Evolutionary conservation across 2,329 filamentous ascomycete species (phyloP).

Genomic region (Paecilomyces fulvus): DNA sequence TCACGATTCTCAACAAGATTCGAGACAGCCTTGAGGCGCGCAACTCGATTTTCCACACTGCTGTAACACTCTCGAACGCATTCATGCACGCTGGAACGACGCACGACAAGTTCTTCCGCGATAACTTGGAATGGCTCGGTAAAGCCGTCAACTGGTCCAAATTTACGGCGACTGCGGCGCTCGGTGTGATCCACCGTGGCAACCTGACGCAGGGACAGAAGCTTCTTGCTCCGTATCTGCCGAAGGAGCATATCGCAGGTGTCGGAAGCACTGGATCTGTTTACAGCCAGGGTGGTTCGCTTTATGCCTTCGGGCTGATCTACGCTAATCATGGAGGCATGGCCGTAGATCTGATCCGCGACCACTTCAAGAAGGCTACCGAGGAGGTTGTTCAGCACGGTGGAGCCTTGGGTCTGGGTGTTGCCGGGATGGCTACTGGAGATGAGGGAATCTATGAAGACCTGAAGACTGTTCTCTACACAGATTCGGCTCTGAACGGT

Average conservation of each 20-base stretch:
- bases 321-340: conserved; percentile 95
- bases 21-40: conserved; percentile 90
- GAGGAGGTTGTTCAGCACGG: conserved; percentile 90
- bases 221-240: conserved; percentile 88
- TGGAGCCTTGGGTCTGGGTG: conserved; percentile 86
- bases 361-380: conserved; percentile 42
- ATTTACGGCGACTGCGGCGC: conserved; percentile 90
- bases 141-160: conserved; percentile 99
- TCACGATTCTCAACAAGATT: conserved; percentile 89
- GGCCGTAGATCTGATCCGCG: conserved; percentile 48
- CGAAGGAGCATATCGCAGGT: conserved; percentile 53
- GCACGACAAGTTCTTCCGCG: conserved; percentile 96
- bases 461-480: conserved; percentile 78
- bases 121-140: conserved; percentile 94
- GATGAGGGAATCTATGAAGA: conserved; percentile 86
- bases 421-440: conserved; percentile 95
- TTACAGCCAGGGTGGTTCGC: conserved; percentile 90
- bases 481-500: conserved; percentile 91
- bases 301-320: conserved; percentile 92
- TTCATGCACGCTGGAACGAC: conserved; percentile 99
- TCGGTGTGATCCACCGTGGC: conserved; percentile 93
- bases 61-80: conserved; percentile 93
- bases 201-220: conserved; percentile 91
- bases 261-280: conserved; percentile 72
- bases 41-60: conserved; percentile 97